These are phyloP conservation scores for Blumeriella jaapii DNA, from an alignment of 2,329 filamentous ascomycete species.

Conservation along the genomic window DNA sequence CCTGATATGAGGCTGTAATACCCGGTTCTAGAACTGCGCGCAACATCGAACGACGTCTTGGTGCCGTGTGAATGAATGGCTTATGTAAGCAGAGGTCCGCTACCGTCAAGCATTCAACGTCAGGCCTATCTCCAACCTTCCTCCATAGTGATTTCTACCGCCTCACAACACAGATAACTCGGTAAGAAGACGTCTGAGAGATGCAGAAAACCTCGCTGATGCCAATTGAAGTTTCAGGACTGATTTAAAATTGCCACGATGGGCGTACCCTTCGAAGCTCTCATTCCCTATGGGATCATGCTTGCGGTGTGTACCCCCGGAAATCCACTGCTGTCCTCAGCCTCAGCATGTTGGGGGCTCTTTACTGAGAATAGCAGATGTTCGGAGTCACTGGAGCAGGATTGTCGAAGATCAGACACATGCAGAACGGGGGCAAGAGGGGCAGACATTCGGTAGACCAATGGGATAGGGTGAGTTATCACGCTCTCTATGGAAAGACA, in stretches of 20 bases:
- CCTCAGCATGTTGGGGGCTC: neutral
- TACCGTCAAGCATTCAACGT: constrained; percentile 13
- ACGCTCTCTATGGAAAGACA: constrained; percentile 1
- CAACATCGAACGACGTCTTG: too few species aligned
- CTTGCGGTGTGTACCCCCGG: constrained; percentile 25
- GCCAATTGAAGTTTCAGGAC: constrained; percentile 15
- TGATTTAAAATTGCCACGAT: constrained; percentile 24
- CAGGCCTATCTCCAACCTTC: constrained; percentile 9
- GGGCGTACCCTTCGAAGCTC: constrained; percentile 32
- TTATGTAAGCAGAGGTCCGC: too few species aligned
- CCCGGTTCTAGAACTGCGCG: too few species aligned
- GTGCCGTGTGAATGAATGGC: neutral
- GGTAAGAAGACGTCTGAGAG: constrained; percentile 8
- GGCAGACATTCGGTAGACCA: constrained; percentile 30
- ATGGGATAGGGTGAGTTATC: constrained; percentile 30
- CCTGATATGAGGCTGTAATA: constrained; percentile 20
- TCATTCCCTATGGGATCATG: constrained; percentile 32
- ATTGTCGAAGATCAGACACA: constrained; percentile 29
- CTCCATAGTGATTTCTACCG: constrained; percentile 9
- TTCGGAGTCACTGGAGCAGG: constrained; percentile 31
- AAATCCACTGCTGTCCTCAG: too few species aligned
- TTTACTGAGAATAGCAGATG: constrained; percentile 27
- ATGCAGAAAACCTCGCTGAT: neutral
- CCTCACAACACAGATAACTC: constrained; percentile 14
- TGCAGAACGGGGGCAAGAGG: constrained; percentile 31